These are phyloP conservation scores for Trichoderma harzianum DNA, from an alignment of 2,329 filamentous ascomycete species.

Conservation along the genomic window DNA sequence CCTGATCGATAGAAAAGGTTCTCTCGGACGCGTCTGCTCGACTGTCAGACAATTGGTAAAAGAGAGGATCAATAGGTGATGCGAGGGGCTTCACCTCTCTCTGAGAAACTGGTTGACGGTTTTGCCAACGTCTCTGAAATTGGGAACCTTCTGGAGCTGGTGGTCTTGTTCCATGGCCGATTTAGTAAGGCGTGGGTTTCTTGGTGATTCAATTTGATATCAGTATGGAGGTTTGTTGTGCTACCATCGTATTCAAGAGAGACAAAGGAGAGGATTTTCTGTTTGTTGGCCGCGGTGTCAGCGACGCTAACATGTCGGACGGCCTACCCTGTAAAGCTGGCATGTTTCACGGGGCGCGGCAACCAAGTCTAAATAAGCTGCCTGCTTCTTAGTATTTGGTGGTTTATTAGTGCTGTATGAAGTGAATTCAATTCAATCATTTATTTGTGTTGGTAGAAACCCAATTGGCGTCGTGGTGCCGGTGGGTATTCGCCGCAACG, in stretches of 20 bases:
- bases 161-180: conserved; percentile 8
- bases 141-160: conserved; percentile 49
- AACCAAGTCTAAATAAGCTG: neutral
- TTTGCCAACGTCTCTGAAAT: conserved; percentile 73
- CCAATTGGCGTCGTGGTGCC: neutral
- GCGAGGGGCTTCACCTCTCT: conserved; percentile 43
- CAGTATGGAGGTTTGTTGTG: neutral
- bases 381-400: neutral
- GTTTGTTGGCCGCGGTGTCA: neutral
- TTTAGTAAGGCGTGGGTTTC: neutral
- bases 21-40: conserved; percentile 49
- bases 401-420: neutral
- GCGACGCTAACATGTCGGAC: neutral
- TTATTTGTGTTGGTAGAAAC: neutral
- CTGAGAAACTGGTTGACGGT: conserved; percentile 60
- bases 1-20: conserved; percentile 67
- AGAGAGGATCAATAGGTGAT: neutral
- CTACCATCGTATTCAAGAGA: neutral
- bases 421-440: neutral
- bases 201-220: neutral
- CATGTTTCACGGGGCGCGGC: neutral
- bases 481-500: neutral
- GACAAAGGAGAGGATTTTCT: neutral
- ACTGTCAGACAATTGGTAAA: conserved; percentile 12
- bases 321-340: neutral